Base-by-base conservation (phyloP, 1,139 yeast genomes). In the Candida sp. region DNA sequence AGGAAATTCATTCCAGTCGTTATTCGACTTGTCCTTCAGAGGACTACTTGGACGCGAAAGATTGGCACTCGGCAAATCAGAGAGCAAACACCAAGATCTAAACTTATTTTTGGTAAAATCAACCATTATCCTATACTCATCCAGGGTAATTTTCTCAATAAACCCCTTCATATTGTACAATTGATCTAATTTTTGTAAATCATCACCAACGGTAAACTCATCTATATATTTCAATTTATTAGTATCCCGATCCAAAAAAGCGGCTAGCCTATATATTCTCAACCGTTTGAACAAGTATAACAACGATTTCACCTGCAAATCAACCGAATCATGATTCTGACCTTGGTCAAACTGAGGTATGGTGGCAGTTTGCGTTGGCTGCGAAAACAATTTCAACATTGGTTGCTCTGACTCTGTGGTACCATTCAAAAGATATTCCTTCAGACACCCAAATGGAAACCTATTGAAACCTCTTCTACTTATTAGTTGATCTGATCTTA, bases 61-160 rank as follows among this genome's bases (percentile, higher is more conserved):
- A 7, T 46, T 53, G 6, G 51, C 51, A 29, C 56, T 58, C 5
- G 88, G 86, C 4, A 49, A 49, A 22, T 66, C 79, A 4, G 80
- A 64, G 27, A 84, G 58, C 5, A 84, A 70, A 53, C 86, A 75
- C 53, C 75, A 58, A 1, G 86, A 68, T 41, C 91, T 66, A 56
- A 82, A 84, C 58, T 80, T 78, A 63, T 84, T 84, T 55, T 82
- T 82, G 37, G 68, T 59, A 73, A 81, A 84, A 57, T 84, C 90
- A 27, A 81, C 73, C 45, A 82, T 64, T 21, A 84, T 79, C 32
- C 88, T 67, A 54, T 82, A 81, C 45, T 81, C 82, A 58, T 83
- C 87, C 22, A 61, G 53, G 15, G 68, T 45, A 40, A 84, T 49
- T 4, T 64, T 51, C n/a, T 57, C 52, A 39, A 70, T 68, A 52